Percentiles rank a stretch among this genome's conserved stretches.
Conservation (phyloP, 352 stramenopile species). For the Saprolegnia diclina region DNA sequence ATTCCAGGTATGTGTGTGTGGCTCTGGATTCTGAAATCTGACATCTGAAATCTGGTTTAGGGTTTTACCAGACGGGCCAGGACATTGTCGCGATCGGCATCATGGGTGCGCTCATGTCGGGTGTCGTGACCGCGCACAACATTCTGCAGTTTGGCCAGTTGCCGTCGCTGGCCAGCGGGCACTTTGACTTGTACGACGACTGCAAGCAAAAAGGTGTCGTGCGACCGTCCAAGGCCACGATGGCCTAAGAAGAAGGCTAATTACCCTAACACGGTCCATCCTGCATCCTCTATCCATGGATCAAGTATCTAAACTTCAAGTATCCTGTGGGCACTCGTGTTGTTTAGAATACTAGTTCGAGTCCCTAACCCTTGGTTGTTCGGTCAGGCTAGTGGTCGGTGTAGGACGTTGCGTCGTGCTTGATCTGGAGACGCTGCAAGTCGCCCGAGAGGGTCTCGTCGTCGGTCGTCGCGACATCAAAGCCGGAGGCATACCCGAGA, state of each 20-base stretch:
- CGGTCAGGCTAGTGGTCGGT: neutral
- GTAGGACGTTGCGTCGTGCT: neutral
- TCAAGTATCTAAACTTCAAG: no score
- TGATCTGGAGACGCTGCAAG: neutral
- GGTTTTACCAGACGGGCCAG: slow-evolving; percentile 8
- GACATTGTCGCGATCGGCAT: slow-evolving; percentile 11
- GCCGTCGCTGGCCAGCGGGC: neutral
- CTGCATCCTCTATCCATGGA: no score
- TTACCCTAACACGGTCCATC: no score
- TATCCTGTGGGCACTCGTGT: no score
- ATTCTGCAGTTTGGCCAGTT: neutral
- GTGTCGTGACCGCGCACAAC: slow-evolving; percentile 4
- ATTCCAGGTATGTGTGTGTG: neutral
- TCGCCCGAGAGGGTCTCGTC: neutral
- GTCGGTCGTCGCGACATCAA: neutral
- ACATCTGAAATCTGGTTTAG: neutral
- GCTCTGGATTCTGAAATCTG: neutral
- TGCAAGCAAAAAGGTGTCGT: neutral
- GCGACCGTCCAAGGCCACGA: neutral
- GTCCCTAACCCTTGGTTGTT: no score
- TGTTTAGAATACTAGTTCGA: no score
- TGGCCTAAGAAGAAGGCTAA: neutral
- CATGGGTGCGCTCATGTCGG: slow-evolving; percentile 12
- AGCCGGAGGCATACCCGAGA: neutral
- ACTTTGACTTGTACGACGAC: slow-evolving; percentile 5